phyloP scores from a whole-genome alignment of 139 green algal species.

The Haematococcus sp. region DNA sequence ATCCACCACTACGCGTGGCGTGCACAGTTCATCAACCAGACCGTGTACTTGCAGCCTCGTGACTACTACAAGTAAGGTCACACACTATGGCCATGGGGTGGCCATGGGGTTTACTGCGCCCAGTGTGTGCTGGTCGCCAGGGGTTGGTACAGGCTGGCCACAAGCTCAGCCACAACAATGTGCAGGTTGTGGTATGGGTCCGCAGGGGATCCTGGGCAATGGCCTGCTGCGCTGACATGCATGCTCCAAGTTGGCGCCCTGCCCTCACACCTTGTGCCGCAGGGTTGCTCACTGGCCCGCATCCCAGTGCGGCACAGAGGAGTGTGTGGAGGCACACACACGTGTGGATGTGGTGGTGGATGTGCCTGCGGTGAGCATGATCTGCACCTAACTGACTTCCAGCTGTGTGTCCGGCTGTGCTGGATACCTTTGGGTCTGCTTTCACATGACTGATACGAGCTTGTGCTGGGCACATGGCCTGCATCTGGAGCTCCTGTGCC shows the following conservation, averaged over 20 bases:
- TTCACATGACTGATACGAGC: neutral
- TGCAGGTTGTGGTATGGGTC: too few relatives aligned
- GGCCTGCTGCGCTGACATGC: too few relatives aligned
- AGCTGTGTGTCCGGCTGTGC: neutral
- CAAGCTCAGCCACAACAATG: too few relatives aligned
- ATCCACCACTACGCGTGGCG: conserved; percentile 87
- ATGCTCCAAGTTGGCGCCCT: too few relatives aligned
- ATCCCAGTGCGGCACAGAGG: conserved; percentile 67
- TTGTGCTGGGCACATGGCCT: neutral
- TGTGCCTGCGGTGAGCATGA: conserved; percentile 24
- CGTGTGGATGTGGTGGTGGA: conserved; percentile 80
- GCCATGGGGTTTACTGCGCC: too few relatives aligned
- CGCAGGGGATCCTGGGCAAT: too few relatives aligned
- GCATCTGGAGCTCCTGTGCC: neutral
- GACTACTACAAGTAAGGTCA: conserved; percentile 47
- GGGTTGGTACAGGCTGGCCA: too few relatives aligned
- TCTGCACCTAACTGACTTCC: neutral
- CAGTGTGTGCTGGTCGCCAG: too few relatives aligned
- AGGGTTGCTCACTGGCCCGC: conserved; percentile 65
- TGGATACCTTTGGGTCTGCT: neutral
- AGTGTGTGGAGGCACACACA: conserved; percentile 85
- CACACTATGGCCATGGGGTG: too few relatives aligned
- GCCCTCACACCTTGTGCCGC: too few relatives aligned
- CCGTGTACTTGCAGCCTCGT: conserved; percentile 62
- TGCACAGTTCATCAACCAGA: conserved; percentile 68